Conservation (phyloP, 2,329 filamentous ascomycete genomes). For the Rutstroemia sp. region DNA sequence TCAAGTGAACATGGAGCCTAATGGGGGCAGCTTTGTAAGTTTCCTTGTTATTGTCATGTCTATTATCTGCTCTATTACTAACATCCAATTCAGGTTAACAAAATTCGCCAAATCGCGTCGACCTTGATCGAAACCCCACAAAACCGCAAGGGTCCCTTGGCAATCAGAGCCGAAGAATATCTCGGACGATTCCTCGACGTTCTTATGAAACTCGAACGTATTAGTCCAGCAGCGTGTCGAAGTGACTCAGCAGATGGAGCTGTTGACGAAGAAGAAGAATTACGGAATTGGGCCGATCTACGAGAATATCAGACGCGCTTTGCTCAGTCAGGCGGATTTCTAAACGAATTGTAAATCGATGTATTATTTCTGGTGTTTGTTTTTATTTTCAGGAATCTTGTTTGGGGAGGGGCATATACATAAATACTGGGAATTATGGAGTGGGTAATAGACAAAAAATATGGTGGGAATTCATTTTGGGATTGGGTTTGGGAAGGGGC, state of each 20-base stretch:
- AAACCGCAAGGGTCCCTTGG: constrained; percentile 42
- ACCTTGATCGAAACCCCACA: constrained; percentile 63
- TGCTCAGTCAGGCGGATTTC: constrained; percentile 54
- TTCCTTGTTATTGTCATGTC: neutral
- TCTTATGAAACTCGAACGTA: constrained; percentile 59
- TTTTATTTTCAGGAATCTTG: no score
- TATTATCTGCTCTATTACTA: constrained; percentile 1
- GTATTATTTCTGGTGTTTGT: no score
- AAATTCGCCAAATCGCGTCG: constrained; percentile 77
- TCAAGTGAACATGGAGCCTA: constrained; percentile 76
- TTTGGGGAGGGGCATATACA: no score
- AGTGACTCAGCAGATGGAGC: constrained; percentile 32
- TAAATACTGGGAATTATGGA: no score
- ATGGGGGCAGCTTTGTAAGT: constrained; percentile 56
- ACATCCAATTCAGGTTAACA: constrained; percentile 48
- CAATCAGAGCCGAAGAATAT: constrained; percentile 60
- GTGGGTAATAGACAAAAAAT: no score
- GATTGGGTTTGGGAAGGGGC: no score
- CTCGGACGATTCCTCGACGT: constrained; percentile 67
- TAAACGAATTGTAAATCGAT: constrained; percentile 8
- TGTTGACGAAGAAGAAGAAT: constrained; percentile 67
- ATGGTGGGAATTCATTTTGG: no score
- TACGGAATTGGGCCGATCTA: constrained; percentile 71
- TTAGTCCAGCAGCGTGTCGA: constrained; percentile 33
- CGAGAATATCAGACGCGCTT: constrained; percentile 72